These are phyloP conservation scores for Ogataea philodendri DNA, from an alignment of 805 yeast species.

Conservation along the genomic window DNA sequence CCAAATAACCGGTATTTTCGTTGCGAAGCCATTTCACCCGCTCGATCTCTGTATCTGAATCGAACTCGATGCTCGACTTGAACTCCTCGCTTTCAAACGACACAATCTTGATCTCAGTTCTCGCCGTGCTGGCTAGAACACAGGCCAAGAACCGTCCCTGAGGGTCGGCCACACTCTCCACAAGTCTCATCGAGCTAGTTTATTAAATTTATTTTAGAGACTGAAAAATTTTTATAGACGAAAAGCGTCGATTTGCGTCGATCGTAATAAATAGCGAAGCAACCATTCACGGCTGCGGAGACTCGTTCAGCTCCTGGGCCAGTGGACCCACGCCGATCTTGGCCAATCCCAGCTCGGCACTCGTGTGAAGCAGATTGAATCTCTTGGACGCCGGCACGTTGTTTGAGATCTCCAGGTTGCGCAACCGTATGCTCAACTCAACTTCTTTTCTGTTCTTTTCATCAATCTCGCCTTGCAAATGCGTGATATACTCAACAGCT, in stretches of 20 bases:
- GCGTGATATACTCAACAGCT: constrained; percentile 68
- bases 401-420: constrained; percentile 47
- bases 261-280: constrained; percentile 3
- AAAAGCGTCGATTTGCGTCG: constrained; percentile 9
- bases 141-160: constrained; percentile 30
- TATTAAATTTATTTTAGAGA: constrained; percentile 1
- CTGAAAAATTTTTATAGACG: constrained; percentile 10
- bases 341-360: constrained; percentile 75
- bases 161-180: constrained; percentile 18
- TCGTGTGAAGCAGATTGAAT: constrained; percentile 55
- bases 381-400: constrained; percentile 39
- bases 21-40: constrained; percentile 14
- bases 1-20: constrained; percentile 18
- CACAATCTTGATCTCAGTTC: constrained; percentile 46
- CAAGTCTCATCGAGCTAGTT: constrained; percentile 13
- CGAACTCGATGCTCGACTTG: constrained; percentile 39
- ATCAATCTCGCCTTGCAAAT: constrained; percentile 70
- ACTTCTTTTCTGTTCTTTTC: constrained; percentile 76
- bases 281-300: constrained; percentile 5
- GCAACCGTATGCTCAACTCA: constrained; percentile 60
- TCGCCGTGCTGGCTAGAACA: constrained; percentile 41
- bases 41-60: constrained; percentile 37
- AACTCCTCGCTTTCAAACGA: constrained; percentile 28
- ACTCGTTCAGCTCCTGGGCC: constrained; percentile 37
- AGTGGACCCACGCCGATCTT: constrained; percentile 82